These are phyloP conservation scores for Schizophyllum commune DNA, from an alignment of 1,284 basidiomycete species.

Conservation along the genomic window DNA sequence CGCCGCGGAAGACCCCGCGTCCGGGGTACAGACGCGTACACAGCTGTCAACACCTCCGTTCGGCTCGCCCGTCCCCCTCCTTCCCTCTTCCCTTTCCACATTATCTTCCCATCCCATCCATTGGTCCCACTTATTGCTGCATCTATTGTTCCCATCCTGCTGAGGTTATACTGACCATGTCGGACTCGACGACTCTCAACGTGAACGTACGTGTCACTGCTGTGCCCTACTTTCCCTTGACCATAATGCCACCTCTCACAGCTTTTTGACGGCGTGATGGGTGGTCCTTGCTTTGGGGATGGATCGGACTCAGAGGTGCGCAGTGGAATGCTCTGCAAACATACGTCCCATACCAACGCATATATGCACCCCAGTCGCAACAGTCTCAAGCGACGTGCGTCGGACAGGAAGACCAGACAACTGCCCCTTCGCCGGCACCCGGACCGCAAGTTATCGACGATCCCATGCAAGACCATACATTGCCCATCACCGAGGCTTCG, in stretches of 20 bases:
- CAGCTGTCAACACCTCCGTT: neutral
- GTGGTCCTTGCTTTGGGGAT: neutral
- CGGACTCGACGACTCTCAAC: neutral
- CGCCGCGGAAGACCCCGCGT: neutral
- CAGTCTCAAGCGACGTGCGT: neutral
- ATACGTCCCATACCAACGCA: neutral
- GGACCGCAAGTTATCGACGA: no score
- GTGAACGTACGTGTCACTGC: neutral
- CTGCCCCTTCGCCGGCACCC: neutral
- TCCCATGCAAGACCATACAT: no score
- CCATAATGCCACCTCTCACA: no score
- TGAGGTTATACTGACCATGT: neutral
- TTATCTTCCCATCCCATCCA: neutral
- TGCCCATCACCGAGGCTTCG: no score
- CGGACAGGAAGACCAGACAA: neutral
- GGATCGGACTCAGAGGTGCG: neutral
- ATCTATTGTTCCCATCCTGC: neutral
- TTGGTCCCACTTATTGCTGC: neutral
- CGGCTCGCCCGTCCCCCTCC: neutral
- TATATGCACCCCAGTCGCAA: neutral
- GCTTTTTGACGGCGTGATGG: neutral
- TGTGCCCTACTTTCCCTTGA: no score
- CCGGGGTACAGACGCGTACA: neutral
- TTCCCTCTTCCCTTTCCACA: neutral
- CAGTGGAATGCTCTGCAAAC: neutral